A percentile compares a stretch with the other conserved stretches of the same genome.
These are phyloP conservation scores for Magnusiomyces suaveolens DNA, from an alignment of 1,139 yeast genomes.

Conservation along the genomic window DNA sequence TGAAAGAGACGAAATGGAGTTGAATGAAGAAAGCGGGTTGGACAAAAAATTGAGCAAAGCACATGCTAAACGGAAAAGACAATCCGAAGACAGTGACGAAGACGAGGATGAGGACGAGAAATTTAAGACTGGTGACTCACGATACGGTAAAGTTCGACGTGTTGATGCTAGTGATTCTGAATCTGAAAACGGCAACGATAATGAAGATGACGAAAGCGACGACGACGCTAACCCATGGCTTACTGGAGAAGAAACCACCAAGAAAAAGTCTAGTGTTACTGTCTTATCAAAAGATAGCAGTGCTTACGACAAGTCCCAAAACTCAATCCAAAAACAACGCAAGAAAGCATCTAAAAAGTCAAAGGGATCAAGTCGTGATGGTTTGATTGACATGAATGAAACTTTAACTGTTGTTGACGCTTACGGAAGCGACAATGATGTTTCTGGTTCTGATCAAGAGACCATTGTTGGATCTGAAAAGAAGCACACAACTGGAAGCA, in stretches of 20 bases:
- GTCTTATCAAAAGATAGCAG: constrained; percentile 53
- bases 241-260: constrained; percentile 32
- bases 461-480: constrained; percentile 29
- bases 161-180: constrained; percentile 7
- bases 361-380: constrained; percentile 34
- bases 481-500: constrained; percentile 6
- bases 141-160: neutral
- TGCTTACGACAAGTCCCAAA: constrained; percentile 36
- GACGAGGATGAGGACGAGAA: constrained; percentile 9
- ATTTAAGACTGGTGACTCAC: neutral
- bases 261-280: constrained; percentile 46
- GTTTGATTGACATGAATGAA: constrained; percentile 42
- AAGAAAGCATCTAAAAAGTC: constrained; percentile 5
- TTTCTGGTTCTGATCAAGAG: constrained; percentile 22
- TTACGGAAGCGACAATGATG: constrained; percentile 19
- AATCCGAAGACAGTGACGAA: neutral
- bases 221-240: constrained; percentile 64
- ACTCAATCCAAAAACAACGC: constrained; percentile 40
- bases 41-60: constrained; percentile 21
- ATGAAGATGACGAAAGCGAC: constrained; percentile 29
- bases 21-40: constrained; percentile 46
- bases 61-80: constrained; percentile 13
- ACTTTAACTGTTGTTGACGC: constrained; percentile 38
- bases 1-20: constrained; percentile 40
- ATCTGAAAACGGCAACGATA: constrained; percentile 4